Evolutionary conservation across 495 filamentous ascomycete genomes (phyloP).

Genomic region (Penicillium steckii): DNA sequence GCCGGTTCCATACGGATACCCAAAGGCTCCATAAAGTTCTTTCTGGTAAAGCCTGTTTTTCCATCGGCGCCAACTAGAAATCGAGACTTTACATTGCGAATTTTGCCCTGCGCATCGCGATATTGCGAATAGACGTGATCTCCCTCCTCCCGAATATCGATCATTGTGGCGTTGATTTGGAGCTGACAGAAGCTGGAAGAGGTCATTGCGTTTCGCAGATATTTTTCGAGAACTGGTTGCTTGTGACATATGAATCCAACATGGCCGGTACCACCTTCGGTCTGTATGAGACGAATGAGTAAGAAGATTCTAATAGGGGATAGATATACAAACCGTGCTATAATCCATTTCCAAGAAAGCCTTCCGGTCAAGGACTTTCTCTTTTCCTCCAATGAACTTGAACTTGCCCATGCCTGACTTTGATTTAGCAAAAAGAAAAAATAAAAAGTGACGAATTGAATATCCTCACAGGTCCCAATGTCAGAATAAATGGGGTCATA

Average conservation of each 20-base stretch:
- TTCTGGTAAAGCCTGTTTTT: conserved; percentile 48
- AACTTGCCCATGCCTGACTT: conserved; percentile 27
- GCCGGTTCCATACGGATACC: conserved; percentile 42
- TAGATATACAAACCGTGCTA: conserved; percentile 18
- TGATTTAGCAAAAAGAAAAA: no score
- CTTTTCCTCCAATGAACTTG: conserved; percentile 28
- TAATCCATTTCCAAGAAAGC: conserved; percentile 30
- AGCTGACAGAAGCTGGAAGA: conserved; percentile 27
- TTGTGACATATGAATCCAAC: conserved; percentile 37
- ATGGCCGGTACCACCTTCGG: conserved; percentile 34
- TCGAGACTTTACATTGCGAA: conserved; percentile 21
- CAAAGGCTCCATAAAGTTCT: conserved; percentile 45
- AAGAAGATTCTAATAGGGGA: neutral
- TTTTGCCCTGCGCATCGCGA: conserved; percentile 22
- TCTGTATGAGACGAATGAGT: conserved; percentile 17
- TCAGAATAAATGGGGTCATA: conserved; percentile 35
- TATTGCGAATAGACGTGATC: conserved; percentile 32
- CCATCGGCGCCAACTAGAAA: conserved; percentile 52
- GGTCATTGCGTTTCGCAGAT: conserved; percentile 23
- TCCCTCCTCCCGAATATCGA: conserved; percentile 24
- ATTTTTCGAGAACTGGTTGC: conserved; percentile 25
- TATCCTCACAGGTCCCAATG: conserved; percentile 25
- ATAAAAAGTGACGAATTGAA: no score
- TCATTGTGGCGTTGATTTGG: conserved; percentile 30
- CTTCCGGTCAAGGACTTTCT: conserved; percentile 14